Conservation (phyloP, 2,329 filamentous ascomycete species). For the Penicillium rolfsii region DNA sequence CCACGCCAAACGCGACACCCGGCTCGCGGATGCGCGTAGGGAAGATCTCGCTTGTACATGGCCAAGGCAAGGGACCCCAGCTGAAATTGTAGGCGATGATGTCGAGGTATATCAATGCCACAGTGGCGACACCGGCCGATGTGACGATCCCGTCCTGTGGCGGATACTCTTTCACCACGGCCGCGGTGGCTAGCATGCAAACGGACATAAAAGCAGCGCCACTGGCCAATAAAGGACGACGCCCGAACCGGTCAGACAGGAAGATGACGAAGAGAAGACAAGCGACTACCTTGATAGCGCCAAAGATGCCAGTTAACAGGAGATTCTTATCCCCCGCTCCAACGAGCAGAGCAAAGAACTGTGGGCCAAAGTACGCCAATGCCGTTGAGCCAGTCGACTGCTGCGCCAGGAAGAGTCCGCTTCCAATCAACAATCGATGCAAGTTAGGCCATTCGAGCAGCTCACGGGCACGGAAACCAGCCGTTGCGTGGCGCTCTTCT, state of each 20-base stretch:
- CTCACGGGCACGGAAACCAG: conserved; percentile 50
- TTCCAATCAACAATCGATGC: conserved; percentile 49
- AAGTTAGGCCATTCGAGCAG: conserved; percentile 53
- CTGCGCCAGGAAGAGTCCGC: conserved; percentile 56
- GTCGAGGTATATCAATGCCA: conserved; percentile 60
- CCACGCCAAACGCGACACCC: conserved; percentile 45
- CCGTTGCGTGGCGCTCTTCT: conserved; percentile 50
- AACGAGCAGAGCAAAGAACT: conserved; percentile 58
- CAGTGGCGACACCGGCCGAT: conserved; percentile 53
- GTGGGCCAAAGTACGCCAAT: conserved; percentile 59
- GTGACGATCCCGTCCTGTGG: conserved; percentile 47
- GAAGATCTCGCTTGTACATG: conserved; percentile 45
- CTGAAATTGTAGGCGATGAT: conserved; percentile 52
- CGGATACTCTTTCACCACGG: conserved; percentile 49
- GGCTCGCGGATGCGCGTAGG: conserved; percentile 45
- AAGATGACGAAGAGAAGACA: conserved; percentile 58
- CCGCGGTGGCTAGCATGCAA: conserved; percentile 53
- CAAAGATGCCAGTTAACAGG: conserved; percentile 58
- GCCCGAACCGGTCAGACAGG: conserved; percentile 56
- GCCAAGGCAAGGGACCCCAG: conserved; percentile 48
- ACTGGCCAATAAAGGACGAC: conserved; percentile 54
- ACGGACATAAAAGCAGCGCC: conserved; percentile 51
- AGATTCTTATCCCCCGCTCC: conserved; percentile 51
- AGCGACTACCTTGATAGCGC: conserved; percentile 56
- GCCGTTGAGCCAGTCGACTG: conserved; percentile 60